Evolutionary conservation across 1,284 basidiomycete species (phyloP), one percentile per base, ranked within the genome.

Genomic region (Volvariella volvacea): DNA sequence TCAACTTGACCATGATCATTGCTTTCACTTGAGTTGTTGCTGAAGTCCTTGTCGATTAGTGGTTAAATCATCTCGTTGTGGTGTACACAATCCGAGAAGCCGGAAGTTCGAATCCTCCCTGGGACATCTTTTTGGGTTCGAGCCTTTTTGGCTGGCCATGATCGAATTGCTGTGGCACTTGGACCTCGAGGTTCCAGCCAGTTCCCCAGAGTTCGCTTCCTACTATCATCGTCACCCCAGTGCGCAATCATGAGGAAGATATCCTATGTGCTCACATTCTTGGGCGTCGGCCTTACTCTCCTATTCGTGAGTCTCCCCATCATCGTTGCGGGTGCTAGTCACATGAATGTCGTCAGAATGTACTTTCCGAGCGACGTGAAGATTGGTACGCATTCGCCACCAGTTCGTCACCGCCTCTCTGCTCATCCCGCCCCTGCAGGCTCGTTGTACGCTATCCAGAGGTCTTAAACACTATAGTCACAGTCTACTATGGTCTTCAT

Each of bases 201-300:
- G n/a, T n/a, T n/a, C n/a, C n/a, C n/a, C n/a, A n/a, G n/a, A n/a
- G n/a, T n/a, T n/a, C n/a, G n/a, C n/a, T n/a, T n/a, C n/a, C n/a
- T n/a, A n/a, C n/a, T n/a, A n/a, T n/a, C n/a, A n/a, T n/a, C n/a
- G n/a, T n/a, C n/a, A n/a, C n/a, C n/a, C n/a, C n/a, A n/a, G n/a
- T n/a, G n/a, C n/a, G n/a, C n/a, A n/a, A 59, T 45, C n/a, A 83
- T 83, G 80, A 66, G 80, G 48, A 83, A 82, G 55, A 74, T 69
- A 2, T 84, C 80, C 0, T 84, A 84, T 52, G 70, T 74, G 32
- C 48, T 81, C 46, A 74, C 80, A 0, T 78, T 82, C 47, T 50
- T 79, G 42, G 72, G 73, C 30, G 78, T 79, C 2, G 49, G 66
- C 3, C 42, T 69, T 22, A 70, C 71, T 12, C 62, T 84, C 9